Conservation (phyloP, 1,284 basidiomycete genomes). For the Uromyces viciae-fabae region DNA sequence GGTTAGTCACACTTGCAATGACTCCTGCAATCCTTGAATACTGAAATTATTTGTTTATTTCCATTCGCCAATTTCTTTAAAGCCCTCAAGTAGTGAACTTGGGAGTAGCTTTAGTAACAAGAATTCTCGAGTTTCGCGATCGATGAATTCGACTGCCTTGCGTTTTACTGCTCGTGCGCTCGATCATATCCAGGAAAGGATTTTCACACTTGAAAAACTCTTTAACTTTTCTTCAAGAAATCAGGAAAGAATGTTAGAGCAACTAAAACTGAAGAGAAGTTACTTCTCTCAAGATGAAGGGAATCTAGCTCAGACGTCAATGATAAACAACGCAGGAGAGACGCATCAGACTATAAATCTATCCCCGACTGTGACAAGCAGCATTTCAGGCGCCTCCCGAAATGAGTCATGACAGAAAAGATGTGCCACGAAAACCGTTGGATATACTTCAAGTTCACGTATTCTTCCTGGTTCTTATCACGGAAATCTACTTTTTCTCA, state of each 20-base stretch:
- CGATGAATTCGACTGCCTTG: background rate
- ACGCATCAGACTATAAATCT: too few species aligned
- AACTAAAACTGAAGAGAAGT: constrained; percentile 4
- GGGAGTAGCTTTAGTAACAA: background rate
- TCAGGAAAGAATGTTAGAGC: background rate
- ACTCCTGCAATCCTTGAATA: background rate
- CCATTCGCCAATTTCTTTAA: background rate
- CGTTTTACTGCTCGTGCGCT: background rate
- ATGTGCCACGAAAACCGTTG: background rate
- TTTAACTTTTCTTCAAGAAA: background rate
- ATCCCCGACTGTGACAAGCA: too few species aligned
- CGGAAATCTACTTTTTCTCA: background rate
- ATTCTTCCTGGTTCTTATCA: background rate
- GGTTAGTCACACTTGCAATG: background rate
- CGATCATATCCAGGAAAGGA: background rate
- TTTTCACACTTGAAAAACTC: background rate
- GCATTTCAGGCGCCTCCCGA: background rate
- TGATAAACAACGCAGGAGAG: too few species aligned
- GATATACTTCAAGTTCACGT: constrained; percentile 22
- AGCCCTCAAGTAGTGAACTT: background rate
- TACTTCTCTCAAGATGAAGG: background rate
- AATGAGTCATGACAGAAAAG: background rate
- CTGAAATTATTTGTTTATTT: background rate
- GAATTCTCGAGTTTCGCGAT: background rate
- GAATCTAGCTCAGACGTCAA: too few species aligned